Percentiles rank a stretch among this genome's conserved stretches.
phyloP scores from a whole-genome alignment of 2,329 filamentous ascomycete species.

The Colletotrichum sp. region DNA sequence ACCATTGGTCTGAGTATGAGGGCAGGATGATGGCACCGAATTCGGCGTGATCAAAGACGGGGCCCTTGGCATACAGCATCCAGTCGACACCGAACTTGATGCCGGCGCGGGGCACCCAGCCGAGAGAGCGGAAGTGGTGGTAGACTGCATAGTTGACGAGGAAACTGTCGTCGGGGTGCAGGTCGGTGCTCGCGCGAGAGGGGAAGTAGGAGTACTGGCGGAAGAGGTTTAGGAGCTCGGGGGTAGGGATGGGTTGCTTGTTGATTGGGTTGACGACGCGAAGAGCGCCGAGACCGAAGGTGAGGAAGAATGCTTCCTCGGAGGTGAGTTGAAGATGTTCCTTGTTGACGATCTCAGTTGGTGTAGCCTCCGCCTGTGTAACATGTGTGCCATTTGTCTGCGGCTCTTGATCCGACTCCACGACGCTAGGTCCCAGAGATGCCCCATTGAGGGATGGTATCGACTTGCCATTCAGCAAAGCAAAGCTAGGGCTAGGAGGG shows the following conservation, averaged over 20 bases:
- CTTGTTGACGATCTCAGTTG: slow-evolving; percentile 47
- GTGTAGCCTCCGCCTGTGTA: not conserved
- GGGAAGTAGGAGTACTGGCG: slow-evolving; percentile 75
- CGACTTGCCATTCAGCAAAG: slow-evolving; percentile 25
- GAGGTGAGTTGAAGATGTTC: slow-evolving; percentile 92
- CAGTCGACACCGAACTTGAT: slow-evolving; percentile 96
- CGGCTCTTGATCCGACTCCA: not conserved
- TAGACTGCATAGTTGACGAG: slow-evolving; percentile 88
- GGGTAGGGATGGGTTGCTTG: slow-evolving; percentile 50
- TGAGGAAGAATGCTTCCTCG: slow-evolving; percentile 91
- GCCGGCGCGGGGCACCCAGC: slow-evolving; percentile 91
- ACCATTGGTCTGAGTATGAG: slow-evolving; percentile 77
- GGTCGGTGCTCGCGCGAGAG: slow-evolving; percentile 46
- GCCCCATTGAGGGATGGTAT: not conserved
- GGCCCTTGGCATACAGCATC: slow-evolving; percentile 91
- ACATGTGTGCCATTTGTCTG: not conserved
- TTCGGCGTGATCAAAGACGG: slow-evolving; percentile 93
- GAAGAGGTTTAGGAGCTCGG: slow-evolving; percentile 69
- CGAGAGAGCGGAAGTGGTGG: slow-evolving; percentile 93
- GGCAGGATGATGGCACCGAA: slow-evolving; percentile 88
- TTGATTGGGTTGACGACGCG: slow-evolving; percentile 60
- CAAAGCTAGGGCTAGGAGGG: slow-evolving; percentile 52
- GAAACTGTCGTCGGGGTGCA: slow-evolving; percentile 82
- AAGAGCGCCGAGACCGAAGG: slow-evolving; percentile 79
- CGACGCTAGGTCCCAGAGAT: not conserved